phyloP scores from a whole-genome alignment of 345 rosid genomes.

The Toxicodendron radicans region DNA sequence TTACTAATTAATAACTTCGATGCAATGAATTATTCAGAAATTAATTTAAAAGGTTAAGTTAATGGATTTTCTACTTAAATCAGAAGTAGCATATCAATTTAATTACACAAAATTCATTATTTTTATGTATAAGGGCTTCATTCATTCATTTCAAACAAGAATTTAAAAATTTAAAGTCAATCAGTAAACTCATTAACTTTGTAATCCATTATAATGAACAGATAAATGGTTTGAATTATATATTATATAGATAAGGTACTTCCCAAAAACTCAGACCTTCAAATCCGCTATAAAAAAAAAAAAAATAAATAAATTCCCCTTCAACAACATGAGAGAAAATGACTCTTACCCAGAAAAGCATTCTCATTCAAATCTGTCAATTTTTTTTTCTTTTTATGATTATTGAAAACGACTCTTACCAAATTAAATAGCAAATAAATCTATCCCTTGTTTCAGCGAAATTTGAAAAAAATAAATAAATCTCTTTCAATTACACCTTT shows the following conservation, averaged over 20 bases:
- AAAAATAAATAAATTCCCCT: neutral
- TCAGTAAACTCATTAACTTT: neutral
- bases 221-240: neutral
- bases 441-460: neutral
- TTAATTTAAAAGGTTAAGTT: too few relatives aligned
- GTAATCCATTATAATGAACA: too few relatives aligned
- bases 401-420: constrained; percentile 1
- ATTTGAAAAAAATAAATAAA: neutral
- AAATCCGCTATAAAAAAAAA: neutral
- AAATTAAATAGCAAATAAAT: neutral
- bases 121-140: too few relatives aligned
- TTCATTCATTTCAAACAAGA: too few relatives aligned
- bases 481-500: neutral
- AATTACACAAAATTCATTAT: too few relatives aligned
- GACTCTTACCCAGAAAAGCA: constrained; percentile 5
- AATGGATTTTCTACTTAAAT: too few relatives aligned
- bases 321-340: constrained; percentile 5
- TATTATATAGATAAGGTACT: too few relatives aligned
- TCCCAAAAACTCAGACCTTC: neutral
- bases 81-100: too few relatives aligned
- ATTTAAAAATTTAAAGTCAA: too few relatives aligned
- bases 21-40: too few relatives aligned
- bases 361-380: constrained; percentile 4
- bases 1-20: too few relatives aligned
- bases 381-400: neutral